Base-by-base conservation (phyloP, 495 filamentous ascomycete species). In the Aspergillus kassunensis region DNA sequence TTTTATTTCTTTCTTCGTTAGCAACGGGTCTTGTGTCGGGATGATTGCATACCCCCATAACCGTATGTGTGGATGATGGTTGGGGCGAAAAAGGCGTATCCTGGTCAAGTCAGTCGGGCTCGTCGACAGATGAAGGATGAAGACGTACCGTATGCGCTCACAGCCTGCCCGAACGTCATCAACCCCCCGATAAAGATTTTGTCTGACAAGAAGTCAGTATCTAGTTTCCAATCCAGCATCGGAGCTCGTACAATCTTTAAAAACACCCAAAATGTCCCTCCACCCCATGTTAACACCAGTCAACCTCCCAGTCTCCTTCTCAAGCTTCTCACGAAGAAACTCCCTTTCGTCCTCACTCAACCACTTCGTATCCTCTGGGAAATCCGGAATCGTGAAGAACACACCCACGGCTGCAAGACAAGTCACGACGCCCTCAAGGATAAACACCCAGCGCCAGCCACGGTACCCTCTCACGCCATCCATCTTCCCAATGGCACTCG, bases 361-460 rank as follows among this genome's bases (percentile, higher is more conserved):
- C 73, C 76, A 80, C 41, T 68, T 67, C 13, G 70, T 70, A 30
- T 77, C 72, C 54, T 80, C 76, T 0, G 79, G 79, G 59, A 96
- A 97, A 53, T 84, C 81, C 0, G 90, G 88, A 21, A 97, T 77
- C 5, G 84, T 59, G 64, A 93, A 96, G 75, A 86, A 87, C 64
- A 88, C 86, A 13, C 80, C 30, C 23, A 91, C 53, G 0, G 86
- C 82, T 9, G 93, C 69, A 24, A 89, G 56, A 43, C 77, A 78
- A 2, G 91, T 95, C 19, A 91, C 61, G 1, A 74, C 31, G 10
- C 92, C 92, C 70, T 96, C 91, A 19, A 83, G 61, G 54, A 80
- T 71, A 31, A 80, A 83, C 39, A 84, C 77, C 92, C 92, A 97
- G 29, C 91, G 77, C 92, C 92, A 97, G 24, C 90, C 92, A 1